Conservation (phyloP, 2,329 filamentous ascomycete species). For the Fusarium marasasianum region DNA sequence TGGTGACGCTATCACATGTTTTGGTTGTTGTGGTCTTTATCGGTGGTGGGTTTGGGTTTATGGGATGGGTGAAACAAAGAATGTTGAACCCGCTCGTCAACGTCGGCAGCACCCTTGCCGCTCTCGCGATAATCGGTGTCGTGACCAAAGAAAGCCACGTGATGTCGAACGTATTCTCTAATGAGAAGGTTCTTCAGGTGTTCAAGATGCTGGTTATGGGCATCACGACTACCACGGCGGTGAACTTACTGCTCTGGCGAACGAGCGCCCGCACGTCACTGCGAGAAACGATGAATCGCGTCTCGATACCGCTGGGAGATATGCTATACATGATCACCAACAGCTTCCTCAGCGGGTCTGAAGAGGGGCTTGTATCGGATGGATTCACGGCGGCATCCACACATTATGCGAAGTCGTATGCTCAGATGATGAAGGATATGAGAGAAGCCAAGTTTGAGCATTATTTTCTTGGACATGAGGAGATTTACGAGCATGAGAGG, state of each 20-base stretch:
- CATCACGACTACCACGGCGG: constrained; percentile 72
- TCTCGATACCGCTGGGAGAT: constrained; percentile 79
- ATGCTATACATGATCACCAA: constrained; percentile 84
- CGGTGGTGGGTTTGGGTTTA: constrained; percentile 84
- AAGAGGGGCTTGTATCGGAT: constrained; percentile 75
- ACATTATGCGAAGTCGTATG: constrained; percentile 72
- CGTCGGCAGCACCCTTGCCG: constrained; percentile 85
- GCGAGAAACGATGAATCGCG: constrained; percentile 74
- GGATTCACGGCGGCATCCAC: constrained; percentile 70
- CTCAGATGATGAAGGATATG: constrained; percentile 78
- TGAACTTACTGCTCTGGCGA: constrained; percentile 82
- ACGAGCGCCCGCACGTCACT: constrained; percentile 79
- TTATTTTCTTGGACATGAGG: constrained; percentile 81
- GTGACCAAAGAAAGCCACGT: constrained; percentile 91
- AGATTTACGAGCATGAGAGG: constrained; percentile 80
- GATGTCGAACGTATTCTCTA: constrained; percentile 83
- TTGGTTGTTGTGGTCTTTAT: constrained; percentile 85
- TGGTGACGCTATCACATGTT: constrained; percentile 77
- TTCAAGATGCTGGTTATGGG: constrained; percentile 85
- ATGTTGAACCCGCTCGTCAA: constrained; percentile 82
- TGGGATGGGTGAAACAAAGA: constrained; percentile 87
- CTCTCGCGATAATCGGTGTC: constrained; percentile 87
- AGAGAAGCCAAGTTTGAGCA: constrained; percentile 91
- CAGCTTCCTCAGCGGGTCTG: constrained; percentile 83
- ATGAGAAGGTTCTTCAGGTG: constrained; percentile 82